Base-by-base conservation (phyloP, 73 alveolate genomes). In the Effrenium voratum region DNA sequence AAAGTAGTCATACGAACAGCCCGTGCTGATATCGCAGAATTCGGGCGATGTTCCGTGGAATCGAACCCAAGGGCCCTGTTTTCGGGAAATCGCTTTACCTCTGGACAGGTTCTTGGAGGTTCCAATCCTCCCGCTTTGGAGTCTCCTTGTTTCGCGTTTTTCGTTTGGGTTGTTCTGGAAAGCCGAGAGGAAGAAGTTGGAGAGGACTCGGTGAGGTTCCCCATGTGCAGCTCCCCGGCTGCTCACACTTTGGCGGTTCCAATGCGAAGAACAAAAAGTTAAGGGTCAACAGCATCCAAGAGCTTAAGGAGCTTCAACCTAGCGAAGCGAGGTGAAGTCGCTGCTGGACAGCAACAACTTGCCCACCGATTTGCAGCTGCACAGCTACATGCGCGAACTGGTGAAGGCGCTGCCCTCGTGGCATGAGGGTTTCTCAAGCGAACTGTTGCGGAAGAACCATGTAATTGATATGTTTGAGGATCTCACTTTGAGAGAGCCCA, bases 331-430 rank as follows among this genome's bases (percentile, higher is more conserved):
- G 94, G 94, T 85, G 94, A 85, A 85, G 68, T 44, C 82, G 32
- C 72, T 85, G 66, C 44, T 85, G 49, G 94, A 55, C 82, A 80
- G 38, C 45, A 85, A 85, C 94, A 85, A 85, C 50, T 63, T 85
- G 28, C 94, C 94, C 44, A 85, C 94, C 3, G 94, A 85, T 60
- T 60, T 85, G 36, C 94, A 85, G 94, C 60, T 85, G 94, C 94
- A 85, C 38, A 46, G 94, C 94, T 85, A 85, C 94, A 85, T 85
- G 94, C 94, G 94, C 15, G 94, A 85, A 44, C 94, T 85, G 46
- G 94, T 85, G 66, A 85, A 85, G 81, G 94, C 60, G 45, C n/a
- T 28, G 82, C 10, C 82, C 47, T 2, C 22, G 32, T 6, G 49
- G 3, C 24, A 34, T 46, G 4, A 10, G 80, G 46, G 80, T 26